Evolutionary conservation across 2,329 filamentous ascomycete genomes (phyloP).

Genomic region (Rasamsonia emersonii): DNA sequence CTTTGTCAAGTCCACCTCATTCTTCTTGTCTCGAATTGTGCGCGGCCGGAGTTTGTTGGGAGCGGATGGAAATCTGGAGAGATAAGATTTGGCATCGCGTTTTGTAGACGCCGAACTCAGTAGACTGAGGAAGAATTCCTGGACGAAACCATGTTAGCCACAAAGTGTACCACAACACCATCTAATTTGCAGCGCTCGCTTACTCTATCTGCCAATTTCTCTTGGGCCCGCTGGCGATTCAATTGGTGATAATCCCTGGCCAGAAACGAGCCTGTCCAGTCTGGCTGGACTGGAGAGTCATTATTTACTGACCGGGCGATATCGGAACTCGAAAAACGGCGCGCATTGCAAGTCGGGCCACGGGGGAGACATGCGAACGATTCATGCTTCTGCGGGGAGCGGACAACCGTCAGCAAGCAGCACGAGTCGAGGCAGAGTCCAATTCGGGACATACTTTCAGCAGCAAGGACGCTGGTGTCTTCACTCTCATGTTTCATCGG

Average conservation of each 20-base stretch:
- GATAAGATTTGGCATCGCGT: constrained; percentile 82
- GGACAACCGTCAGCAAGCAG: neutral
- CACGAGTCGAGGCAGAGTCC: neutral
- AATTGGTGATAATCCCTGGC: constrained; percentile 18
- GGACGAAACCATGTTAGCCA: constrained; percentile 5
- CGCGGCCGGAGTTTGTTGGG: constrained; percentile 25
- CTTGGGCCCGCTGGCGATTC: constrained; percentile 30
- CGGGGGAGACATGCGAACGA: constrained; percentile 1
- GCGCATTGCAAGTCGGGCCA: constrained; percentile 4
- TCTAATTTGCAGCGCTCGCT: constrained; percentile 2
- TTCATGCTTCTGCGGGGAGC: constrained; percentile 1
- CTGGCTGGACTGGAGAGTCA: neutral
- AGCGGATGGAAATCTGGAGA: constrained; percentile 67
- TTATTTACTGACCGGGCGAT: constrained; percentile 1
- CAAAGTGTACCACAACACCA: neutral
- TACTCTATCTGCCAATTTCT: constrained; percentile 37
- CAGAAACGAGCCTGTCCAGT: neutral
- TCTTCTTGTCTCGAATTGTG: constrained; percentile 19
- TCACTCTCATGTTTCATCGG: constrained; percentile 30
- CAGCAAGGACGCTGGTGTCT: constrained; percentile 19
- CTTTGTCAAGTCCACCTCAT: constrained; percentile 18
- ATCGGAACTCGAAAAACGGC: constrained; percentile 8
- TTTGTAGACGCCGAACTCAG: constrained; percentile 85
- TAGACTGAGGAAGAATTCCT: constrained; percentile 82
- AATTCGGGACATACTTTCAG: constrained; percentile 17